Evolutionary conservation across 345 rosid species (phyloP).

Genomic region (Gossypium arboreum): DNA sequence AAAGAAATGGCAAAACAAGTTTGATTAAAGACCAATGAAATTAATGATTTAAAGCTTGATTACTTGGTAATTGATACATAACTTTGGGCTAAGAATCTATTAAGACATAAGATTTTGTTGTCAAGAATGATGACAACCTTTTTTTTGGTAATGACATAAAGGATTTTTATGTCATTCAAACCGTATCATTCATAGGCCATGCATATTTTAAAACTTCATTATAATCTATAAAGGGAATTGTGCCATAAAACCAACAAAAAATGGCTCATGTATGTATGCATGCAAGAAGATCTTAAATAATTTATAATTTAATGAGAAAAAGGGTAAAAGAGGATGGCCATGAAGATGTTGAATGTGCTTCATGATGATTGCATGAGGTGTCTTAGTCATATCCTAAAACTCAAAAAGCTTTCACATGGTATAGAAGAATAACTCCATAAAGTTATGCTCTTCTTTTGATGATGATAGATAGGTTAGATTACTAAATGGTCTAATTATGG

Average conservation of each 20-base stretch:
- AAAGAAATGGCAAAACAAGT: neutral
- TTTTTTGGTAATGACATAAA: conserved; percentile 11
- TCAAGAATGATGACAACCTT: neutral
- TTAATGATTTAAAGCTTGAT: neutral
- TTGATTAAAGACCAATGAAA: neutral
- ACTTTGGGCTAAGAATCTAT: neutral
- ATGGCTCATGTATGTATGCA: neutral
- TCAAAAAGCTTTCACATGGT: neutral
- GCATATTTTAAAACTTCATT: neutral
- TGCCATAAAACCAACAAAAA: conserved; percentile 8
- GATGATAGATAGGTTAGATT: neutral
- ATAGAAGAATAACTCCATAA: neutral
- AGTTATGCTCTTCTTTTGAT: conserved; percentile 7
- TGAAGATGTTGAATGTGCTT: neutral
- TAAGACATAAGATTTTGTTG: neutral
- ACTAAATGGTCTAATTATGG: neutral
- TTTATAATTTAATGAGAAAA: neutral
- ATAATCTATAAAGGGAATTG: conserved; percentile 8
- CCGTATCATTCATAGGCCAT: neutral
- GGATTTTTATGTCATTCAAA: neutral
- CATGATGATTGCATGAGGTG: conserved; percentile 3
- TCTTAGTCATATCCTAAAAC: neutral
- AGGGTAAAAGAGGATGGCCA: neutral
- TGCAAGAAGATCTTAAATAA: neutral
- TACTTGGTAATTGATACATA: neutral